Percentiles rank a stretch among this genome's conserved stretches.
Evolutionary conservation across 139 green algal genomes (phyloP).

Genomic region (Picochlorum sp.): DNA sequence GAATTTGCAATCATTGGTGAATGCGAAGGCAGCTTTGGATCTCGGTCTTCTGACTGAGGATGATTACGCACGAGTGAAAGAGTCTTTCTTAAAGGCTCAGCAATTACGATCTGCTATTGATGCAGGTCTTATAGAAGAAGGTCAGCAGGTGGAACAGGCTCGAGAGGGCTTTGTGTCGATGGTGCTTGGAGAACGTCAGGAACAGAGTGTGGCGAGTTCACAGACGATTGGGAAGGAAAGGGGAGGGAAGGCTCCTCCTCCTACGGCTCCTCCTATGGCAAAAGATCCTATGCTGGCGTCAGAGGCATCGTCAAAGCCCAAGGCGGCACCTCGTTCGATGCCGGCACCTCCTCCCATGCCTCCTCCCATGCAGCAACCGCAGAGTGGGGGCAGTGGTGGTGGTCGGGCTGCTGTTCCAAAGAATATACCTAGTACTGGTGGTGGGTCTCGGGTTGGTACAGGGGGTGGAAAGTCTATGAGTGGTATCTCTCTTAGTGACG

Average conservation of each 20-base stretch:
- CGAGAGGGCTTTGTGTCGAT: constrained; percentile 59
- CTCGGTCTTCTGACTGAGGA: constrained; percentile 56
- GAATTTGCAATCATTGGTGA: constrained; percentile 41
- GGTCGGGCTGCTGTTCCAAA: constrained; percentile 13
- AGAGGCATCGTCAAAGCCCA: too few relatives aligned
- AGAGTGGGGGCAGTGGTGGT: neutral
- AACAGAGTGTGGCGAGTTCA: neutral
- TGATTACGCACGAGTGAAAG: constrained; percentile 71
- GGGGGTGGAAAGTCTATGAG: constrained; percentile 62
- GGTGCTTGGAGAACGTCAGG: constrained; percentile 25
- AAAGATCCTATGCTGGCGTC: too few relatives aligned
- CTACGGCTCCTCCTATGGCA: too few relatives aligned
- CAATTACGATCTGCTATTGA: constrained; percentile 68
- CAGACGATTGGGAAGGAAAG: neutral
- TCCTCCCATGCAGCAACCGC: neutral
- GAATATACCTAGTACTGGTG: constrained; percentile 47
- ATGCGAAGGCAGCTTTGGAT: constrained; percentile 63
- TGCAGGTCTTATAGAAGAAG: constrained; percentile 58
- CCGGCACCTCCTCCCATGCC: neutral
- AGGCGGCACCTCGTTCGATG: neutral
- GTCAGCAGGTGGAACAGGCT: constrained; percentile 54
- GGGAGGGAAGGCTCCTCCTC: too few relatives aligned
- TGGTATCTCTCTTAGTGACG: constrained; percentile 63
- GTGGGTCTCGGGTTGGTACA: constrained; percentile 21
- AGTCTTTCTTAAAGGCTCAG: constrained; percentile 69